A percentile compares a stretch with the other conserved stretches of the same genome.
Evolutionary conservation across 2,329 filamentous ascomycete species (phyloP).

Genomic region (Ophiocordyceps sinensis): DNA sequence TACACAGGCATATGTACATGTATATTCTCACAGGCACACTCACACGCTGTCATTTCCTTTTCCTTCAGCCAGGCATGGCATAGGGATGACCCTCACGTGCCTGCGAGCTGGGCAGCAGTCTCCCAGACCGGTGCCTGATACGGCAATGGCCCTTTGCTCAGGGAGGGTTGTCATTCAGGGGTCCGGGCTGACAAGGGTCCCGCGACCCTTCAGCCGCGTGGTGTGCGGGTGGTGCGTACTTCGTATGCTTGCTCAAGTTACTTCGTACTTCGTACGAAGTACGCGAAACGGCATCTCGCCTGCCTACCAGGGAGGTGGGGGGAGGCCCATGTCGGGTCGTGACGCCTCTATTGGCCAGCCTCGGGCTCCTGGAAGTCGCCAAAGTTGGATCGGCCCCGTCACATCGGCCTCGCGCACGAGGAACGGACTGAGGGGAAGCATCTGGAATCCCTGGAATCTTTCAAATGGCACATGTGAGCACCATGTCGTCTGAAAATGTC

Average conservation of each 20-base stretch:
- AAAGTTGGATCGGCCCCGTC: too few species aligned
- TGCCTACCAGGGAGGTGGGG: background rate
- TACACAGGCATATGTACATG: too few species aligned
- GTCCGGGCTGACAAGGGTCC: background rate
- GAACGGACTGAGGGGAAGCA: too few species aligned
- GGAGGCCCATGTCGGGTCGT: background rate
- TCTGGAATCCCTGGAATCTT: background rate
- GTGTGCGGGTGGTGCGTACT: background rate
- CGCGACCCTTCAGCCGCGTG: background rate
- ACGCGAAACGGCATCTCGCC: background rate
- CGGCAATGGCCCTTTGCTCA: background rate
- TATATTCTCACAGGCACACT: too few species aligned
- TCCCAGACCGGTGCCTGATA: background rate
- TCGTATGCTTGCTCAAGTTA: background rate
- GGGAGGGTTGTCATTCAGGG: conserved; percentile 1
- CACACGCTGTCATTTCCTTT: background rate
- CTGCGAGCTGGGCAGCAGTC: too few species aligned
- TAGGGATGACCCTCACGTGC: too few species aligned
- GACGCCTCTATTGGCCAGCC: background rate
- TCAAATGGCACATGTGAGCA: background rate
- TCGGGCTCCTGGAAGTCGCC: background rate
- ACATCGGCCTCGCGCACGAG: too few species aligned
- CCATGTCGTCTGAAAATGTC: background rate
- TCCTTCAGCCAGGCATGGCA: background rate
- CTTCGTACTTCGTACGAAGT: too few species aligned